Evolutionary conservation across 495 filamentous ascomycete species (phyloP), one percentile per base, ranked within the genome.

Genomic region (Platismatia glauca): DNA sequence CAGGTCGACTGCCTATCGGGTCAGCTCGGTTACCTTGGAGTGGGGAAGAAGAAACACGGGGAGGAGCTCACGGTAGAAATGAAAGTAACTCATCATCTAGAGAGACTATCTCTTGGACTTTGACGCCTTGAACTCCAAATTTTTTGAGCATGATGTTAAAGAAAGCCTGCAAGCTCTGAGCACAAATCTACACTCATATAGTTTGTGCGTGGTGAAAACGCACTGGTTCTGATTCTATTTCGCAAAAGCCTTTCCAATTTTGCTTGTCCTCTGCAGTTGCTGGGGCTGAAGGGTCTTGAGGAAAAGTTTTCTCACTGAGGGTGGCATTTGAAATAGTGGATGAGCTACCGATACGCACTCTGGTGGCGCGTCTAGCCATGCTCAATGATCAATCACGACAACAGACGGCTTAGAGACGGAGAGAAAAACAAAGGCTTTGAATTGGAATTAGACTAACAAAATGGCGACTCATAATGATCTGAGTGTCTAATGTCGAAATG

Each of bases 151-250:
- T 92, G 37, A 84, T 82, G 67, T 88, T 92, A 79, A 97, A 96
- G 44, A 91, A 81, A 37, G 83, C 86, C 89, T 92, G 66, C 6
- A 24, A 37, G 39, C 22, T 61, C 57, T 56, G 24, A 60, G 29
- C 37, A 63, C 31, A 38, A 61, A 67, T 46, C 57, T 31, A 13
- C 22, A 55, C 71, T 33, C 18, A 7, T 31, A 24, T 37, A 16
- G 33, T 20, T 24, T 6, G 24, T 33, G 12, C 13, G 22, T 16
- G 24, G 24, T 34, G 9, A 58, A 71, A 58, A 71, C 82, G 71
- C 75, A 91, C 91, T 3, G 94, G 94, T 60, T 98, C 92, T 1
- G 90, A 95, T 71, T 96, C 91, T 43, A 97, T 79, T 69, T 96
- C 91, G 53, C 86, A 87, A 79, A 91, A 98, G 31, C 90, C 91